Conservation (phyloP, 2,329 filamentous ascomycete species). For the Curvularia eragrostidis region DNA sequence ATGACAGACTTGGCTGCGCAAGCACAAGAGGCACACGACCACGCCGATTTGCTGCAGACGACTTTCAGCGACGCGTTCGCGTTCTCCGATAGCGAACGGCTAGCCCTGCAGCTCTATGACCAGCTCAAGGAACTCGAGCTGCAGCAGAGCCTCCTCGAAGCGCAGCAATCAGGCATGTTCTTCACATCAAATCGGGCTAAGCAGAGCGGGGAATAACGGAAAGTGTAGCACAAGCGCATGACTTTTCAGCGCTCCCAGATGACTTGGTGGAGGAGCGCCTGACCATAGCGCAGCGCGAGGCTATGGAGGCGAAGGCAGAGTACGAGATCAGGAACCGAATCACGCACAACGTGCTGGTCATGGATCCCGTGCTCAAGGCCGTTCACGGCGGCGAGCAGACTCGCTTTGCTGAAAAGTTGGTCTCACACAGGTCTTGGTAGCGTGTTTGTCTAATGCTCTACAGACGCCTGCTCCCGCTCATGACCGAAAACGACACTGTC, state of each 20-base stretch:
- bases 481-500: slow-evolving; percentile 71
- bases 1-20: slow-evolving; percentile 31
- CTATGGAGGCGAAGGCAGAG: slow-evolving; percentile 72
- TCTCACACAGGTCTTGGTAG: not conserved
- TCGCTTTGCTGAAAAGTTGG: slow-evolving; percentile 72
- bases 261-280: slow-evolving; percentile 61
- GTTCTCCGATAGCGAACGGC: slow-evolving; percentile 70
- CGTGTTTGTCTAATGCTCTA: slow-evolving; percentile 15
- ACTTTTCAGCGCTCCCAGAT: slow-evolving; percentile 52
- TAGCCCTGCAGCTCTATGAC: slow-evolving; percentile 73
- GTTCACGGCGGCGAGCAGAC: slow-evolving; percentile 72
- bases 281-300: slow-evolving; percentile 65
- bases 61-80: slow-evolving; percentile 57
- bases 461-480: slow-evolving; percentile 70
- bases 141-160: slow-evolving; percentile 70
- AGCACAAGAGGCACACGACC: slow-evolving; percentile 24
- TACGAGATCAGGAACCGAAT: slow-evolving; percentile 74
- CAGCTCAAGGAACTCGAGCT: slow-evolving; percentile 73
- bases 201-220: slow-evolving; percentile 21
- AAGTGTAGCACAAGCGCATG: slow-evolving; percentile 33
- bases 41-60: slow-evolving; percentile 52
- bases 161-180: slow-evolving; percentile 45
- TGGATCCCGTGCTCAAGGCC: slow-evolving; percentile 78
- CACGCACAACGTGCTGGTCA: slow-evolving; percentile 71
- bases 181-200: not conserved